A percentile compares a stretch with the other conserved stretches of the same genome.
phyloP scores from a whole-genome alignment of 768 basidiomycete genomes.

The Lyophyllum semitale region DNA sequence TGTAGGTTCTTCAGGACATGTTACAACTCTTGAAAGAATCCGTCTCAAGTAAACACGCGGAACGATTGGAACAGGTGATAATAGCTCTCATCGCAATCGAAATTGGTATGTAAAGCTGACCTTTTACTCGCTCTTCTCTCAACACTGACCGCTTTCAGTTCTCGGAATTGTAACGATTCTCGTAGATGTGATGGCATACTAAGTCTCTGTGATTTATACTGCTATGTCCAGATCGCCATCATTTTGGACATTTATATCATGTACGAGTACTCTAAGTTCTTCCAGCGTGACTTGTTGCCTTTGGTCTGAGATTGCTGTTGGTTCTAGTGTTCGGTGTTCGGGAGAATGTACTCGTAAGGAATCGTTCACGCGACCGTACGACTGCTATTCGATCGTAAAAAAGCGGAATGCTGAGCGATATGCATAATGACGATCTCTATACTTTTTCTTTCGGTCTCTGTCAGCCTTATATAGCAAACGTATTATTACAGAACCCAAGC shows the following conservation, averaged over 20 bases:
- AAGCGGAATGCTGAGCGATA: no score
- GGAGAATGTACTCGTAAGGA: no score
- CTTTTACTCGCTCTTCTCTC: slow-evolving; percentile 4
- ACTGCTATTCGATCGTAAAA: no score
- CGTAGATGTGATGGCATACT: slow-evolving; percentile 73
- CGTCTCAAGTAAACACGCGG: slow-evolving; percentile 87
- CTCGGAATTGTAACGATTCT: slow-evolving; percentile 90
- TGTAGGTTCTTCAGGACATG: slow-evolving; percentile 93
- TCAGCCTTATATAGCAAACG: neutral
- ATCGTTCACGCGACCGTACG: no score
- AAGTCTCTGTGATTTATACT: neutral
- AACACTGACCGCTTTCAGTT: slow-evolving; percentile 41
- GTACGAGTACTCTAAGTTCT: no score
- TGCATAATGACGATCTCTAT: no score
- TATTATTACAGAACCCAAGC: slow-evolving; percentile 5
- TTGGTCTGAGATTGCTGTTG: no score
- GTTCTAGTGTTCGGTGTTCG: no score
- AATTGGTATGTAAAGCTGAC: slow-evolving; percentile 54
- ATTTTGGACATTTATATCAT: neutral
- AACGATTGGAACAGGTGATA: slow-evolving; percentile 90
- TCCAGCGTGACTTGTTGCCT: no score
- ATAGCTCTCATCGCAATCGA: slow-evolving; percentile 89
- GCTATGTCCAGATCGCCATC: neutral
- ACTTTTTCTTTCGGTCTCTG: neutral
- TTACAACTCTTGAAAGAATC: slow-evolving; percentile 93